Evolutionary conservation across 768 basidiomycete genomes (phyloP), one percentile per base, ranked within the genome.

Genomic region (Daedalea quercina): DNA sequence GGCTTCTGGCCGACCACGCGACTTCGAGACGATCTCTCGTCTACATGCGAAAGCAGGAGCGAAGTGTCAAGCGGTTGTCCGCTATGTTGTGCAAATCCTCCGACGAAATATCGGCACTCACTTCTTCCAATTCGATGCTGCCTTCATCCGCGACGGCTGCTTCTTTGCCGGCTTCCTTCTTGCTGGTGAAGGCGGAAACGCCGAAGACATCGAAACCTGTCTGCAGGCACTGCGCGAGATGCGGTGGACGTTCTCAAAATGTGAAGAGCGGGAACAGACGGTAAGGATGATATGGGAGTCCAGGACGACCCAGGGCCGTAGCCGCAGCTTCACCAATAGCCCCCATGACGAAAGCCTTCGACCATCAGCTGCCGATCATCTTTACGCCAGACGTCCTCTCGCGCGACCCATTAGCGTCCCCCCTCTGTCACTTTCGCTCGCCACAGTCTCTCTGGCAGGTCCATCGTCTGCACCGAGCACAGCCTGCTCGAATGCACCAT

Each of bases 41-140:
- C 64, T 79, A 25, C 68, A 75, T 51, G 66, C 69, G 22, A 73
- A 76, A 40, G 73, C 78, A 3, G 67, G 71, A 58, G 50, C 67
- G 17, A 74, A 75, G 47, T 78, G 77, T 60, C 67, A 69, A 54
- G 62, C 68, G 52, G 62, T 82, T 67, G 68, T 77, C 60, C 60
- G 70, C 60, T 62, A 74, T 66, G 67, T 78, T 68, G 52, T 79
- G 71, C 31, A 69, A 67, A 70, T 66, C 73, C 77, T 67, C 67
- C 79, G 59, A 70, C 76, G 52, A 54, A 78, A 65, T 57, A 70
- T 72, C 67, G 83, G 59, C 71, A 80, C 67, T 3, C 55, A 65
- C 12, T 79, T 95, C 59, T 92, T 96, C 63, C 77, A 76, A 60
- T 94, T 86, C 76, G 94, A 97, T 64, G 81, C 91, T 1, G 85